Evolutionary conservation across 2,329 filamentous ascomycete species (phyloP).

Genomic region (Trichoderma atroviride): DNA sequence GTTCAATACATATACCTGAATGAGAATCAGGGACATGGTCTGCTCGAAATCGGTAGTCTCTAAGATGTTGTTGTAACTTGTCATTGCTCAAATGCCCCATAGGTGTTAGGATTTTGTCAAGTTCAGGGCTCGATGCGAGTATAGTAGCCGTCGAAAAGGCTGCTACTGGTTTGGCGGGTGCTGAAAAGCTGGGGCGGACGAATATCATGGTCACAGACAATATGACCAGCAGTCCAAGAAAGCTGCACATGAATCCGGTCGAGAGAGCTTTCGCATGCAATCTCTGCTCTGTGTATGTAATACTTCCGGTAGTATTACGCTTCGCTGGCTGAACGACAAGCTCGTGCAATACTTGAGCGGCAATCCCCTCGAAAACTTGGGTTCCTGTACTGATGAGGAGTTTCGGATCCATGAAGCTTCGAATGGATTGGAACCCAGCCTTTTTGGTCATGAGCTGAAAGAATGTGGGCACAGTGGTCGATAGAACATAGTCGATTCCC

Average conservation of each 20-base stretch:
- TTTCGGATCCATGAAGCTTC: conserved; percentile 28
- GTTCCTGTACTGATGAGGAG: conserved; percentile 23
- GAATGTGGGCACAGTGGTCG: conserved; percentile 32
- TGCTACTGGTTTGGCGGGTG: neutral
- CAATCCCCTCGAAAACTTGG: conserved; percentile 11
- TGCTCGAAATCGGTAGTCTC: conserved; percentile 5
- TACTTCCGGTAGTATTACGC: conserved; percentile 2
- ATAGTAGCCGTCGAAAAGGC: conserved; percentile 8
- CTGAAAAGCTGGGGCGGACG: neutral
- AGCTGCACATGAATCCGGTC: conserved; percentile 21
- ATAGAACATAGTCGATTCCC: conserved; percentile 26
- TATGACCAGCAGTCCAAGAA: conserved; percentile 7
- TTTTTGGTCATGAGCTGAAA: conserved; percentile 36
- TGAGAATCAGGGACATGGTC: neutral
- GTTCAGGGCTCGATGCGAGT: conserved; percentile 1
- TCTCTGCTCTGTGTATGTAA: conserved; percentile 7
- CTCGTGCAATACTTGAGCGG: neutral
- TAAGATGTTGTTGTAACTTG: neutral
- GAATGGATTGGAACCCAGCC: conserved; percentile 21
- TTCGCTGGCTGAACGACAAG: conserved; percentile 3
- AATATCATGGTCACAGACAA: conserved; percentile 3
- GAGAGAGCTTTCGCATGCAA: conserved; percentile 7
- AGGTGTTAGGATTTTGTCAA: neutral
- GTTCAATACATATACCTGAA: neutral
- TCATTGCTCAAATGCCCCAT: conserved; percentile 6